Evolutionary conservation across 2,329 filamentous ascomycete species (phyloP), one percentile per base, ranked within the genome.

Genomic region (Fonsecaea pedrosoi): DNA sequence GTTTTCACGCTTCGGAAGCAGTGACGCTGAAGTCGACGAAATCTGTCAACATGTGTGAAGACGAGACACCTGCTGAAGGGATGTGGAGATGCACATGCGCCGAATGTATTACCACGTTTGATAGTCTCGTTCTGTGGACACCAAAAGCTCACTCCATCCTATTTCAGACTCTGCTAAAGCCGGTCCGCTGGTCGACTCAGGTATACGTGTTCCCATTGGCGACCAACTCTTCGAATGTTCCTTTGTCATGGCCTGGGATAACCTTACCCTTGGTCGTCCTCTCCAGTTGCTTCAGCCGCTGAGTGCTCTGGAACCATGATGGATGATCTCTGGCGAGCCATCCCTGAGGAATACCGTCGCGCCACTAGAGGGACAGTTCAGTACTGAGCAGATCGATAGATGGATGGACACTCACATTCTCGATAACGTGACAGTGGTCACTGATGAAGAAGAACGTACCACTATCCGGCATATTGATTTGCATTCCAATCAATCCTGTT

Each of bases 371-470:
- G 10, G 6, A 50, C 59, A n/a, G 56, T 54, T 68, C 59, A 66
- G 54, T 38, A n/a, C 25, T 18, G 18, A 32, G 25, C 5, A 30
- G 30, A 1, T 53, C 12, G 21, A 59, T 15, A 25, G 15, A 32
- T n/a, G 25, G 6, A 34, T 13, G 12, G n/a, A 38, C 4, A 60
- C 70, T 68, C 61, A 72, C 70, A 61, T 72, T 72, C 57, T 72
- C 71, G 30, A 71, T 72, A 50, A 71, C 70, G 54, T 72, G 71
- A 65, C 70, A 72, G 61, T 72, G 71, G 54, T 72, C 71, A 40
- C 65, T 70, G 35, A 71, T 72, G 54, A 71, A 72, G 45, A 72
- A 59, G 61, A 67, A 72, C 38, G 71, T 72, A 6, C 71, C 71
- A 56, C 67, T 70, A n/a, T 70, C 66, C 0, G 66, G 71, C 71